These are phyloP conservation scores for Alisma plantagoaquatica DNA, from an alignment of 106 monocot genomes.

Conservation along the genomic window DNA sequence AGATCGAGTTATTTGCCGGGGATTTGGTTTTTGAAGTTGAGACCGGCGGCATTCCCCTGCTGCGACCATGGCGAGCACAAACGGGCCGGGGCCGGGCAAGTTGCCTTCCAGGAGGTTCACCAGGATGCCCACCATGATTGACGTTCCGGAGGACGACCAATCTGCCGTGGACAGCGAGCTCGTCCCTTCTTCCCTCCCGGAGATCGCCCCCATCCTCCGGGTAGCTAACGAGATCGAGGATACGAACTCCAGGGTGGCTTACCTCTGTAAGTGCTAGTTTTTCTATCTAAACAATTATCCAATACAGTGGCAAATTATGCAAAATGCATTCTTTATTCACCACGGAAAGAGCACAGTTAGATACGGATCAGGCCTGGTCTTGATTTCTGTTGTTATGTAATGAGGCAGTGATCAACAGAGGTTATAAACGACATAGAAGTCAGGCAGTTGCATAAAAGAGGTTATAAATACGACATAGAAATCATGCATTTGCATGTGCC, in stretches of 20 bases:
- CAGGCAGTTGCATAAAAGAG: background rate
- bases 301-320: too few relatives aligned
- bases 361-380: background rate
- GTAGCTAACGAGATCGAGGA: conserved; percentile 89
- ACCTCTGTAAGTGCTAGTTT: conserved; percentile 82
- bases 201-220: conserved; percentile 83
- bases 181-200: conserved; percentile 66
- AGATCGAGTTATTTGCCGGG: background rate
- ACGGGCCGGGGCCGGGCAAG: conserved; percentile 17
- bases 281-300: too few relatives aligned
- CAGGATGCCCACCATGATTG: conserved; percentile 53
- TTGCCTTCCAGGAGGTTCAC: conserved; percentile 56
- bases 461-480: too few relatives aligned
- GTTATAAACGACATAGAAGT: background rate
- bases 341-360: background rate
- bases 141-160: conserved; percentile 40
- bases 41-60: background rate
- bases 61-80: conserved; percentile 45
- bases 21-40: background rate
- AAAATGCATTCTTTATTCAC: too few relatives aligned
- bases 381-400: background rate
- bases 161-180: conserved; percentile 60
- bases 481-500: too few relatives aligned
- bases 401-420: background rate
- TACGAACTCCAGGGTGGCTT: conserved; percentile 59